Evolutionary conservation across 768 basidiomycete genomes (phyloP).

Genomic region (Candolleomyces efflorescens): DNA sequence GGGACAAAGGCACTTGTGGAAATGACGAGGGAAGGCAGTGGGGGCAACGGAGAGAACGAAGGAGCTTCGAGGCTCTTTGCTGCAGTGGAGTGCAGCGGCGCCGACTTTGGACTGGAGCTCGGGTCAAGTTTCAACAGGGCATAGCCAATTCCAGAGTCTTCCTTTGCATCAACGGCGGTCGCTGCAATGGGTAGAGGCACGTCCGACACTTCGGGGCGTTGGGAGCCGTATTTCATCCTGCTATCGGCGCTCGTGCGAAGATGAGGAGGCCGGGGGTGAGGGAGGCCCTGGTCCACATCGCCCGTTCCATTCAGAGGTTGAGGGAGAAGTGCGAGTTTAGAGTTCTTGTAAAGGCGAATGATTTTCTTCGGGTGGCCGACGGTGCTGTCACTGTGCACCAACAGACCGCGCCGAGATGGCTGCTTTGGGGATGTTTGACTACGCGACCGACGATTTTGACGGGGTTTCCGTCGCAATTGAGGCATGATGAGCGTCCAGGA

Average conservation of each 20-base stretch:
- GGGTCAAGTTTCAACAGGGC: background rate
- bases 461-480: background rate
- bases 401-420: background rate
- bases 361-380: background rate
- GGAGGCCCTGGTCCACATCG: background rate
- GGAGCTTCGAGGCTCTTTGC: background rate
- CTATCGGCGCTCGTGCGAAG: background rate
- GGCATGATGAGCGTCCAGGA: background rate
- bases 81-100: background rate
- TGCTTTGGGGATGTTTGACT: background rate
- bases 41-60: slow-evolving; percentile 7
- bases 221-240: background rate
- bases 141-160: background rate
- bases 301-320: background rate
- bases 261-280: background rate
- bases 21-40: background rate
- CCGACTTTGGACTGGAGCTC: background rate
- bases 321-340: background rate
- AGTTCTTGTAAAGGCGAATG: slow-evolving; percentile 3
- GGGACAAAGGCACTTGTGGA: background rate
- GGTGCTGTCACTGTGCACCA: background rate
- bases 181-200: slow-evolving; percentile 5
- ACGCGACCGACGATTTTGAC: background rate
- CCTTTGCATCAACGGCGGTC: background rate
- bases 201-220: background rate